phyloP scores from a whole-genome alignment of 2,329 filamentous ascomycete genomes.

The Penicillium nordicum region DNA sequence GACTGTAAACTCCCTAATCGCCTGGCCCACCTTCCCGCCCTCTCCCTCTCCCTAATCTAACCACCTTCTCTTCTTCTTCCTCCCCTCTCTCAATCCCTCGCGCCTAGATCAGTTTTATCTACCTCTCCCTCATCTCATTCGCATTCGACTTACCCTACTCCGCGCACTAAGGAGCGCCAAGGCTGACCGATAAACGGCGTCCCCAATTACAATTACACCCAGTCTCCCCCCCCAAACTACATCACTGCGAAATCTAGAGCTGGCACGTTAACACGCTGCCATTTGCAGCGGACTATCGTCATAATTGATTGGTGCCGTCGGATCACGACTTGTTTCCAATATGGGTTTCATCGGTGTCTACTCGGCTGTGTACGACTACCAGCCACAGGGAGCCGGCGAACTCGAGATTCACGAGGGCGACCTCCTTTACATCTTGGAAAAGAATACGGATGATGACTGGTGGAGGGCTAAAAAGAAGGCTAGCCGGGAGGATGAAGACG shows the following conservation, averaged over 20 bases:
- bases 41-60: constrained; percentile 17
- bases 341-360: constrained; percentile 95
- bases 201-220: constrained; percentile 15
- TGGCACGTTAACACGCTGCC: constrained; percentile 10
- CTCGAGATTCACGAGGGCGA: constrained; percentile 81
- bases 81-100: not conserved
- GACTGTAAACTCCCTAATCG: constrained; percentile 26
- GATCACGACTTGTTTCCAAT: constrained; percentile 13
- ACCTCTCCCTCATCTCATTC: not conserved
- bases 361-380: constrained; percentile 88
- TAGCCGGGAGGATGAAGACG: constrained; percentile 76
- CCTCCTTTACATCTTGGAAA: constrained; percentile 82
- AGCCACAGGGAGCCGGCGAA: constrained; percentile 80
- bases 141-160: constrained; percentile 5
- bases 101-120: not conserved
- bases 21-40: constrained; percentile 24
- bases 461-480: constrained; percentile 96
- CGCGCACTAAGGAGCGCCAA: constrained; percentile 18
- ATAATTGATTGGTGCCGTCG: not conserved
- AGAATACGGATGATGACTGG: constrained; percentile 77
- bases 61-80: constrained; percentile 3
- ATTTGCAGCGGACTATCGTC: constrained; percentile 7
- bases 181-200: constrained; percentile 21
- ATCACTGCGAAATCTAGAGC: constrained; percentile 12
- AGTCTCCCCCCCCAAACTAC: constrained; percentile 4